A percentile compares a stretch with the other conserved stretches of the same genome.
Conservation (phyloP, 148 eudicot genomes). For the Heliosperma pusillum region DNA sequence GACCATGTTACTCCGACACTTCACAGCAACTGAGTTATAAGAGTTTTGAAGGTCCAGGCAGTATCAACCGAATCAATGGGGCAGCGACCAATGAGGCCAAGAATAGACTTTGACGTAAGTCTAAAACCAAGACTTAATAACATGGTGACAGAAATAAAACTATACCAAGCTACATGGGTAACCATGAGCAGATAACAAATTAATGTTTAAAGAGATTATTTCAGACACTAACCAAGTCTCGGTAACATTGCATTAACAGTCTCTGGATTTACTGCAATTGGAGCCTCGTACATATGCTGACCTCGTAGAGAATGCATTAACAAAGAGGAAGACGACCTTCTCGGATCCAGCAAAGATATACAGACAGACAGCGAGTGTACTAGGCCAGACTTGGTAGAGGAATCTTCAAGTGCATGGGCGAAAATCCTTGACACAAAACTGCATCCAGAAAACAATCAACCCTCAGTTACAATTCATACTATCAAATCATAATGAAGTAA, state of each 20-base stretch:
- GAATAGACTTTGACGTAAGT: background rate
- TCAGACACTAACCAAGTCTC: constrained; percentile 69
- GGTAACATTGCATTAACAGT: constrained; percentile 96
- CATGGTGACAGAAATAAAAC: background rate
- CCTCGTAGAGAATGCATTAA: constrained; percentile 67
- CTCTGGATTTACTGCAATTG: constrained; percentile 64
- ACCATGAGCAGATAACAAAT: background rate
- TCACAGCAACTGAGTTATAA: background rate
- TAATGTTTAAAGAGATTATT: constrained; percentile 2
- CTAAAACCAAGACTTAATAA: background rate
- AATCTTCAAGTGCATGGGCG: constrained; percentile 76
- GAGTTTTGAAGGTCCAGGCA: background rate
- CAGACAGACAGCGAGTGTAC: constrained; percentile 86
- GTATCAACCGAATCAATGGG: background rate
- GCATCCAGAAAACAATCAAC: constrained; percentile 29
- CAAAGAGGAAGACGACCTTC: constrained; percentile 66
- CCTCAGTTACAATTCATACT: constrained; percentile 1
- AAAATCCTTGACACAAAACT: constrained; percentile 92
- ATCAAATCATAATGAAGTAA: background rate
- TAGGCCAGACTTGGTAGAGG: constrained; percentile 68
- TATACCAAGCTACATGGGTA: background rate
- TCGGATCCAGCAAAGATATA: constrained; percentile 91
- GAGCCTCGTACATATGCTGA: constrained; percentile 81
- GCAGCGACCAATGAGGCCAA: background rate
- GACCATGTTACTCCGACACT: background rate